Percentiles rank a stretch among this genome's conserved stretches.
Evolutionary conservation across 2,329 filamentous ascomycete genomes (phyloP).

Genomic region (Xylaria sp.): DNA sequence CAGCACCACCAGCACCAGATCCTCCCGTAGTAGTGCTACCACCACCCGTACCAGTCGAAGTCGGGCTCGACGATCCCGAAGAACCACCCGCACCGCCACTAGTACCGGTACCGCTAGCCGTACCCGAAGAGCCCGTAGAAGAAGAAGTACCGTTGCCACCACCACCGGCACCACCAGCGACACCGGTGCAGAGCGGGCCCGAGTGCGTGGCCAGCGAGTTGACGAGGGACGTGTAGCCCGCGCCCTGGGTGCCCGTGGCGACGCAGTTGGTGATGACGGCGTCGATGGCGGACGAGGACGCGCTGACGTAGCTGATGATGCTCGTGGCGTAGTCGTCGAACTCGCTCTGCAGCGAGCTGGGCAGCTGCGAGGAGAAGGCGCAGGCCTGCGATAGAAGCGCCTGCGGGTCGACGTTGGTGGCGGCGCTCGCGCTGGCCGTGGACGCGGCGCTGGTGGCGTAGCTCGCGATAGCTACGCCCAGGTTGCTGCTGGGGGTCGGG

Average conservation of each 20-base stretch:
- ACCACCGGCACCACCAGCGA: not conserved
- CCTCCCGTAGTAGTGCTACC: not conserved
- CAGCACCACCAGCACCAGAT: not conserved
- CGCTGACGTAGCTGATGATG: constrained; percentile 32
- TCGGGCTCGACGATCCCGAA: not conserved
- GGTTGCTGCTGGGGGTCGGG: constrained; percentile 30
- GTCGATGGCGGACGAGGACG: constrained; percentile 35
- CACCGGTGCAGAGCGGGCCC: constrained; percentile 32
- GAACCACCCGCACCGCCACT: not conserved
- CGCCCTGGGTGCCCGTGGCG: constrained; percentile 21
- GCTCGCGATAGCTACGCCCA: constrained; percentile 34
- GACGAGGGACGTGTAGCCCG: constrained; percentile 21
- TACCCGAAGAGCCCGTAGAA: not conserved
- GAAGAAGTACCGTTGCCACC: constrained; percentile 1
- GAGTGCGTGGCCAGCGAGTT: constrained; percentile 33
- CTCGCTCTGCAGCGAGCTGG: constrained; percentile 35
- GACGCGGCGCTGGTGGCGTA: constrained; percentile 14
- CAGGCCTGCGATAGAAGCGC: constrained; percentile 35
- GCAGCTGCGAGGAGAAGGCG: constrained; percentile 33
- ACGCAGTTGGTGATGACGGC: constrained; percentile 34
- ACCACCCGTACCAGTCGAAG: not conserved
- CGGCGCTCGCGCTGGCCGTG: not conserved
- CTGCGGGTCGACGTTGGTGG: constrained; percentile 15
- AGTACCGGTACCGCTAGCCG: not conserved
- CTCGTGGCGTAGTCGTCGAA: constrained; percentile 36